A percentile compares a stretch with the other conserved stretches of the same genome.
Conservation (phyloP, 257 asterid genomes). For the Nicotiana attenuata region DNA sequence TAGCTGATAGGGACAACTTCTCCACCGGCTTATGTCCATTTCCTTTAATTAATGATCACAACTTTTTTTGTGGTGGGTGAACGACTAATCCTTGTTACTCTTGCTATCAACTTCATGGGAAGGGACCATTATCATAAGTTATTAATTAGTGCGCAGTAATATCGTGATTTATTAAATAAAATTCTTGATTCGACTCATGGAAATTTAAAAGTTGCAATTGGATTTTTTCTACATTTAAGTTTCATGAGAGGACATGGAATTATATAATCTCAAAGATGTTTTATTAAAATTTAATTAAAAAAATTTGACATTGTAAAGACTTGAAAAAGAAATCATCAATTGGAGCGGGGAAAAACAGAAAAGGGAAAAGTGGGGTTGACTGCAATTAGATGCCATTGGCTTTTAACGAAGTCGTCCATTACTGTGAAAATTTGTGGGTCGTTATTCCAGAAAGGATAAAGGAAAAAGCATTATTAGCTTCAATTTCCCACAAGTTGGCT, state of each 20-base stretch:
- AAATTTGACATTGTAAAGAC: background rate
- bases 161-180: background rate
- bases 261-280: no score
- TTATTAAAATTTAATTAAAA: background rate
- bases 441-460: background rate
- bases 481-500: background rate
- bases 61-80: slow-evolving; percentile 11
- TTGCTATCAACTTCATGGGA: slow-evolving; percentile 17
- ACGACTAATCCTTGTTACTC: slow-evolving; percentile 18
- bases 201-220: background rate
- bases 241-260: background rate
- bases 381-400: slow-evolving; percentile 19
- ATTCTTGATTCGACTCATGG: background rate
- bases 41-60: background rate
- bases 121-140: background rate
- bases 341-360: slow-evolving; percentile 10
- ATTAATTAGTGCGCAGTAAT: background rate
- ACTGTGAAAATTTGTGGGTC: background rate
- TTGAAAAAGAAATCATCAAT: background rate
- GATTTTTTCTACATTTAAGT: background rate
- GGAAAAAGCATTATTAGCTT: background rate
- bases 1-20: background rate
- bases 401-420: slow-evolving; percentile 9
- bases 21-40: background rate
- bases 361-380: slow-evolving; percentile 25